Conservation (phyloP, 306 rosid genomes). For the Casuarina glauca region DNA sequence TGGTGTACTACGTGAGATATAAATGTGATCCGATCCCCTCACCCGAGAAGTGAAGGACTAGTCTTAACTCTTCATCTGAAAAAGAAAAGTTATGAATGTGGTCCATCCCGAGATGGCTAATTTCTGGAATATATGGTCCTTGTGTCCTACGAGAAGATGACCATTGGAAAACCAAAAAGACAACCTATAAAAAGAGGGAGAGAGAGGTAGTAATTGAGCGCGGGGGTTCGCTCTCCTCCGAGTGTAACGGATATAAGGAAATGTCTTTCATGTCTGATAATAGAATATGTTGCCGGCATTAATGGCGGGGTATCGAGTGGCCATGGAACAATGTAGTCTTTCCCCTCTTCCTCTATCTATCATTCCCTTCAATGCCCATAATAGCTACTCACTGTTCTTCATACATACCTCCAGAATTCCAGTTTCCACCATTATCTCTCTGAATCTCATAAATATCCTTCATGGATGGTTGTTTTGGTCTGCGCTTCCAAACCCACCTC, state of each 20-base stretch:
- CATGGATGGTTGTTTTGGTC: not conserved
- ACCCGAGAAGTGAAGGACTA: too few species aligned
- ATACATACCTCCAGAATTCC: not conserved
- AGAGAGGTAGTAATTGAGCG: not conserved
- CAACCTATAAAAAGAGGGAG: not conserved
- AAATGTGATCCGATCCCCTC: too few species aligned
- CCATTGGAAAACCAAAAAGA: not conserved
- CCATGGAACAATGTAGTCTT: not conserved
- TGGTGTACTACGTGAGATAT: too few species aligned
- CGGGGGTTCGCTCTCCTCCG: not conserved
- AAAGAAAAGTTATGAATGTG: too few species aligned
- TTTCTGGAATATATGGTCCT: too few species aligned
- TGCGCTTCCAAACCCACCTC: not conserved
- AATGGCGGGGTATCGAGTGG: not conserved
- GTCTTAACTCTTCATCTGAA: too few species aligned
- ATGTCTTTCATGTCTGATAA: not conserved
- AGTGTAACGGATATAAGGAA: conserved; percentile 8
- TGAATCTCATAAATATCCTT: not conserved
- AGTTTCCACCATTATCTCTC: not conserved
- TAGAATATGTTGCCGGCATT: not conserved
- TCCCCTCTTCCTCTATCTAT: not conserved
- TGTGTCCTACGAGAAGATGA: too few species aligned
- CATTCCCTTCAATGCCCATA: not conserved
- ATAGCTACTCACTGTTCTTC: not conserved
- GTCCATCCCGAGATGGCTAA: too few species aligned